These are phyloP conservation scores for Acer saccharum DNA, from an alignment of 345 rosid genomes.

Conservation along the genomic window DNA sequence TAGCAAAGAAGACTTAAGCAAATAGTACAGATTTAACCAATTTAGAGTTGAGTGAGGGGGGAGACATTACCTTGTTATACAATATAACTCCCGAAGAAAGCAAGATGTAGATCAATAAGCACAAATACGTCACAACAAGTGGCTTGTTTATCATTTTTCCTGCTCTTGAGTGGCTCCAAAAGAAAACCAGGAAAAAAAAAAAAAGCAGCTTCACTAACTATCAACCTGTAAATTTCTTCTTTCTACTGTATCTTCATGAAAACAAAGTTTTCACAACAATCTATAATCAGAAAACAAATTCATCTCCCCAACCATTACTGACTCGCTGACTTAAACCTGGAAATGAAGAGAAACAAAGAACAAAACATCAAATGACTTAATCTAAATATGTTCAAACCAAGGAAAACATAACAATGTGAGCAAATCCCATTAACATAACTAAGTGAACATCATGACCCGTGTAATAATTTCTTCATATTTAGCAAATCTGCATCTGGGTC, in stretches of 20 bases:
- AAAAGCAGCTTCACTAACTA: not conserved
- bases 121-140: conserved; percentile 77
- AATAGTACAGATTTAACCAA: not conserved
- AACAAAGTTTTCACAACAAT: conserved; percentile 19
- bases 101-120: conserved; percentile 75
- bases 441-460: conserved; percentile 1
- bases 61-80: conserved; percentile 77
- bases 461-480: not conserved
- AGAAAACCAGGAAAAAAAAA: conserved; percentile 4
- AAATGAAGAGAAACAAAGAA: not conserved
- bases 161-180: conserved; percentile 29
- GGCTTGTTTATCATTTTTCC: conserved; percentile 71
- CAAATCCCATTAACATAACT: not conserved
- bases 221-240: conserved; percentile 2
- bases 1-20: not conserved
- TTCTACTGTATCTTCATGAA: conserved; percentile 22
- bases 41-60: not conserved
- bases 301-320: conserved; percentile 18
- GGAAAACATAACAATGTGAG: conserved; percentile 7
- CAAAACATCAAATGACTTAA: not conserved
- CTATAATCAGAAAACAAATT: conserved; percentile 13
- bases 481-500: conserved; percentile 9
- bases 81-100: conserved; percentile 93
- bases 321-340: conserved; percentile 6
- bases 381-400: not conserved